Conservation (phyloP, 2,329 filamentous ascomycete species). For the Botrytis sinoallii region DNA sequence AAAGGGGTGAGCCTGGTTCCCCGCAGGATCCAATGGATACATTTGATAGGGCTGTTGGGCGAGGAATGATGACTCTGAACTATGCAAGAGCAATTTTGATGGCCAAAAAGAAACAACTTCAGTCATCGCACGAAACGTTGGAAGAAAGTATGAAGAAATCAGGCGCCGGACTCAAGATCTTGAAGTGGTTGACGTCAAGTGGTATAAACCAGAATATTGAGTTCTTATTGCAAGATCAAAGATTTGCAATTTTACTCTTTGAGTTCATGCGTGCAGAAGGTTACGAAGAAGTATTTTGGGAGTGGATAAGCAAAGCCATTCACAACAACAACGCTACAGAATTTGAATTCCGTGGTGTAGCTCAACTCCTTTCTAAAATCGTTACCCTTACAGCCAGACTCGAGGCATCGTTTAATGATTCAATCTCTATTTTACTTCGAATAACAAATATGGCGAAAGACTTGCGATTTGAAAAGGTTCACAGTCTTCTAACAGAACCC, state of each 20-base stretch:
- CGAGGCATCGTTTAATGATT: not conserved
- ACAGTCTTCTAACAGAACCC: not conserved
- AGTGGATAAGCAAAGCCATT: conserved; percentile 31
- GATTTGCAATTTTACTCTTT: conserved; percentile 30
- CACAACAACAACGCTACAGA: conserved; percentile 5
- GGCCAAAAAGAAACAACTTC: conserved; percentile 27
- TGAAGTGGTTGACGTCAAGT: conserved; percentile 36
- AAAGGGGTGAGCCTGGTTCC: not conserved
- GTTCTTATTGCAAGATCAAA: conserved; percentile 28
- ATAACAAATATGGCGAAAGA: not conserved
- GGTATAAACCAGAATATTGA: conserved; percentile 27
- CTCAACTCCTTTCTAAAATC: not conserved
- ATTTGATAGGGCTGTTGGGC: conserved; percentile 35
- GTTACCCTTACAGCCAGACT: not conserved
- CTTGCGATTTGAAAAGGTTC: not conserved
- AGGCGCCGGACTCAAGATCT: conserved; percentile 35
- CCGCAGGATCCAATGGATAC: conserved; percentile 33
- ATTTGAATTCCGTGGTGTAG: not conserved
- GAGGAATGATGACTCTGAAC: conserved; percentile 35
- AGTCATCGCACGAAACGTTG: conserved; percentile 25
- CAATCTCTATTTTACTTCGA: not conserved
- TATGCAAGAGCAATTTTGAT: conserved; percentile 30
- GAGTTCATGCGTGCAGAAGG: conserved; percentile 37
- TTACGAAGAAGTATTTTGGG: conserved; percentile 32
- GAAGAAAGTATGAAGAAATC: conserved; percentile 32